phyloP scores from a whole-genome alignment of 2,329 filamentous ascomycete species.

The Colletotrichum brevisporum region DNA sequence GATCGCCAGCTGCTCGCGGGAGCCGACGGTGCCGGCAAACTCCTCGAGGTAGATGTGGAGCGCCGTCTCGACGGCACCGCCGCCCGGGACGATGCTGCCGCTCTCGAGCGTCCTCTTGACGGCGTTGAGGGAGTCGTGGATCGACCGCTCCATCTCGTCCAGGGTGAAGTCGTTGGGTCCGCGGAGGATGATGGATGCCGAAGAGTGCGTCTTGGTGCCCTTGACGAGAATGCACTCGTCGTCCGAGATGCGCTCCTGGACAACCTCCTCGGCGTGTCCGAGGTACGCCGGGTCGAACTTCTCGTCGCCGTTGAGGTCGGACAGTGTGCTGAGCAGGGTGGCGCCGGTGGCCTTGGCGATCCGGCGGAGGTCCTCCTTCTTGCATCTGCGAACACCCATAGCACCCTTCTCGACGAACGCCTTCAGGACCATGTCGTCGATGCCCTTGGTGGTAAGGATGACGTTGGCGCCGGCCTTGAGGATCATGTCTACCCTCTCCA shows the following conservation, averaged over 20 bases:
- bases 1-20: constrained; percentile 96
- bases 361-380: constrained; percentile 96
- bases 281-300: constrained; percentile 93
- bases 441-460: constrained; percentile 96
- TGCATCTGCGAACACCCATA: constrained; percentile 96
- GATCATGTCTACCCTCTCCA: constrained; percentile 97
- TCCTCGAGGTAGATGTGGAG: constrained; percentile 99
- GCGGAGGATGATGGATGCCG: constrained; percentile 94
- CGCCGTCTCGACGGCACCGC: constrained; percentile 97
- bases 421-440: constrained; percentile 96
- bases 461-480: constrained; percentile 98
- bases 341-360: constrained; percentile 97
- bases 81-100: constrained; percentile 95
- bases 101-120: constrained; percentile 98
- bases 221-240: constrained; percentile 98
- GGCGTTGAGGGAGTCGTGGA: constrained; percentile 96
- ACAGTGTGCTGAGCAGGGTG: constrained; percentile 91
- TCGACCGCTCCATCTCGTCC: constrained; percentile 98
- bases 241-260: constrained; percentile 98
- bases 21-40: constrained; percentile 96
- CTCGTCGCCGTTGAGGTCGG: constrained; percentile 97
- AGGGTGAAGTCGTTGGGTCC: constrained; percentile 96
- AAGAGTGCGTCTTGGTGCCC: constrained; percentile 94
- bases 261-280: constrained; percentile 93
- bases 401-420: constrained; percentile 93